Base-by-base conservation (phyloP, 495 filamentous ascomycete genomes). In the Poronia punctata region DNA sequence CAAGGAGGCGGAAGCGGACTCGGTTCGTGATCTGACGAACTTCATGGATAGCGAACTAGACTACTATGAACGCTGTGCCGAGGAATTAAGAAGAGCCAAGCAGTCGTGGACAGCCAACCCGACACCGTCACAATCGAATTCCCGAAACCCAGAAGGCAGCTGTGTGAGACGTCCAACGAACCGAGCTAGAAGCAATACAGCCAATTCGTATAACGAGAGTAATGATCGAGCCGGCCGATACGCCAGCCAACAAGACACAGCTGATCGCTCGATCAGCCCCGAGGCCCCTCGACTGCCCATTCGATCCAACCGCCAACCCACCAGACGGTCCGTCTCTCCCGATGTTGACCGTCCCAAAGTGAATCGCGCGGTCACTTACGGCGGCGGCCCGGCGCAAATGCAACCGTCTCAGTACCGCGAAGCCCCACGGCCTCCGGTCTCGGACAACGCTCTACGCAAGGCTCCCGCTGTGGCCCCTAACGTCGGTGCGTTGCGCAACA, bases 1-100 rank as follows among this genome's bases (percentile, higher is more conserved):
- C 61, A 86, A 92, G 61, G 87, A 95, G 38, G 78, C 87, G 6
- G 92, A 98, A 57, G 72, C 65, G 12, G 92, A 97, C 35, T 88
- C 81, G 47, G 75, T 95, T 21, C 72, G 72, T 40, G 90, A 96
- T 53, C 62, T 98, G 39, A 76, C 77, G 2, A 65, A 75, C 6
- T 94, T 98, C 58, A 59, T 97, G 40, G 90, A 98, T 43, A 84
- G 88, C 20, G 88, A 98, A 61, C 68, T 97, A 40, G 80, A 81
- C 37, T 97, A 94, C 60, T 82, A 96, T 53, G 90, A 97, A 52
- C 78, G 82, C 18, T 95, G 87, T 55, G 77, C 85, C 14, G 89
- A 97, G 14, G 74, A 78, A 49, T 69, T 78, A 35, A 55, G 71
- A 1, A 65, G 71, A 6, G 58, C 67, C 43, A 70, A 68, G 35